Evolutionary conservation across 495 filamentous ascomycete genomes (phyloP).

Genomic region (Entonaema liquescens): DNA sequence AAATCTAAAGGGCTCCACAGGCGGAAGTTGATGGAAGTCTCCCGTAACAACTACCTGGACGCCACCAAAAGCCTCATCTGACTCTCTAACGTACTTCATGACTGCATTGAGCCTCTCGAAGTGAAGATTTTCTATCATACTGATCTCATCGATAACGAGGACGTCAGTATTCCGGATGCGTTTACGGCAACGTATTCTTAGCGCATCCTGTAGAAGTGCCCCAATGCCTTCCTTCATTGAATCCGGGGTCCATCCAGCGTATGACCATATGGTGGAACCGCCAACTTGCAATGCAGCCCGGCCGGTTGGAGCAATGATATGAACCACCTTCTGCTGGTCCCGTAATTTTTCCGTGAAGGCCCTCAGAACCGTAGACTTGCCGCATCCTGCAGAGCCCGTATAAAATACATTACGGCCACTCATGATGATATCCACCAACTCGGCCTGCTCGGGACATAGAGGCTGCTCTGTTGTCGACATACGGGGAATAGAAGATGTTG

Average conservation of each 20-base stretch:
- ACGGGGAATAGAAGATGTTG: background rate
- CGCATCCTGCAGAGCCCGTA: slow-evolving; percentile 67
- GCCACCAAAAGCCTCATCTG: background rate
- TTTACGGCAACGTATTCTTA: background rate
- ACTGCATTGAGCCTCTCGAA: background rate
- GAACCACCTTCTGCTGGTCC: background rate
- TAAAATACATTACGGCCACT: slow-evolving; percentile 66
- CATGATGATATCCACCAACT: slow-evolving; percentile 58
- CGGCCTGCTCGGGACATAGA: slow-evolving; percentile 53
- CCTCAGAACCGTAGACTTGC: slow-evolving; percentile 49
- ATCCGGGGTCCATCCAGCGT: slow-evolving; percentile 61
- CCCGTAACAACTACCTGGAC: background rate
- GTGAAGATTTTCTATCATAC: background rate
- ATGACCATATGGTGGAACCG: slow-evolving; percentile 62
- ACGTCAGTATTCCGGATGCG: background rate
- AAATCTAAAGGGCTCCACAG: background rate
- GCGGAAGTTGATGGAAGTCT: background rate
- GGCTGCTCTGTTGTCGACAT: background rate
- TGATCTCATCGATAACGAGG: background rate
- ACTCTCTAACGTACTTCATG: background rate
- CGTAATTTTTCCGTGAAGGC: background rate
- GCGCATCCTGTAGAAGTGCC: background rate
- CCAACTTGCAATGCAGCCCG: slow-evolving; percentile 61
- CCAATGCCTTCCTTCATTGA: slow-evolving; percentile 37
- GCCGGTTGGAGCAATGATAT: slow-evolving; percentile 57